phyloP scores from a whole-genome alignment of 2,329 filamentous ascomycete species.

The Colletotrichum sansevieriae region DNA sequence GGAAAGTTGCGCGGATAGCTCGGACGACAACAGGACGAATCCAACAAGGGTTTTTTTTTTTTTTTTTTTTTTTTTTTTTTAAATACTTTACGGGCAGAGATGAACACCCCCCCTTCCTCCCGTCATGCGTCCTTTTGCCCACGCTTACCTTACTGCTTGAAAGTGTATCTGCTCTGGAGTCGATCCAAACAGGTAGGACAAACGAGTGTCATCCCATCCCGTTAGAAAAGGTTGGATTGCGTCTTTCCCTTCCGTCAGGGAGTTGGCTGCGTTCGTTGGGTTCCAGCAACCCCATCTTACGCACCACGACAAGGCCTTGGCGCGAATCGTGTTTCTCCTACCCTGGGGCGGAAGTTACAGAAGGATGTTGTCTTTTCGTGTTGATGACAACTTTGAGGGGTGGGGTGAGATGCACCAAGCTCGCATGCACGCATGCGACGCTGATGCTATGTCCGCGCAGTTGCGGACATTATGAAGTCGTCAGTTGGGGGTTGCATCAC shows the following conservation, averaged over 20 bases:
- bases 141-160: neutral
- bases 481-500: too few relatives aligned
- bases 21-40: slow-evolving; percentile 27
- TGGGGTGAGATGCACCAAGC: neutral
- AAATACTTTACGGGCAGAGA: neutral
- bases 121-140: neutral
- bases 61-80: neutral
- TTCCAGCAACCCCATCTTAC: slow-evolving; percentile 9
- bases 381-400: neutral
- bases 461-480: too few relatives aligned
- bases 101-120: slow-evolving; percentile 6
- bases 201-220: slow-evolving; percentile 36
- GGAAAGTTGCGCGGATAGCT: slow-evolving; percentile 36
- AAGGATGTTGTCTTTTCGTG: neutral
- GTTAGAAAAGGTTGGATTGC: neutral
- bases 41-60: neutral
- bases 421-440: too few relatives aligned
- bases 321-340: slow-evolving; percentile 24
- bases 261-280: neutral
- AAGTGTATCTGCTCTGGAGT: neutral
- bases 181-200: slow-evolving; percentile 13
- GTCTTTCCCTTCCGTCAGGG: slow-evolving; percentile 1
- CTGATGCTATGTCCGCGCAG: too few relatives aligned
- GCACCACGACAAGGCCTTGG: slow-evolving; percentile 29
- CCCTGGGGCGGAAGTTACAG: slow-evolving; percentile 2